A percentile compares a stretch with the other conserved stretches of the same genome.
These are phyloP conservation scores for Pichia sp. DNA, from an alignment of 1,139 yeast species.

Conservation along the genomic window DNA sequence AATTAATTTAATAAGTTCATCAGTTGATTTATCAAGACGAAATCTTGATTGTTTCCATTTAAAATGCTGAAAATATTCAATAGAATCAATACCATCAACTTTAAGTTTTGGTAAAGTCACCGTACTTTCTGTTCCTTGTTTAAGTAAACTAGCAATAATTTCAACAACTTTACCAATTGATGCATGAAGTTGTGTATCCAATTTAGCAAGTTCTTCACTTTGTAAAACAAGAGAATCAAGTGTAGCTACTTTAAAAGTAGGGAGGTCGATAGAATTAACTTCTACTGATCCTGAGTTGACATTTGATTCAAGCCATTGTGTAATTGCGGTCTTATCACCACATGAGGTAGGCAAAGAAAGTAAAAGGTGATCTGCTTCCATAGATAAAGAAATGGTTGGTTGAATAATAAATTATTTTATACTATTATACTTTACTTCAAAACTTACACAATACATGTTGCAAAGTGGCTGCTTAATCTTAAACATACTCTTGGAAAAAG, in stretches of 20 bases:
- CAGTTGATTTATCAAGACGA: constrained; percentile 76
- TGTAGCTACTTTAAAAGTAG: constrained; percentile 92
- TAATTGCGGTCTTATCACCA: constrained; percentile 29
- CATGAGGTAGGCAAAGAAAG: constrained; percentile 50
- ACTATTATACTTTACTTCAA: too few species aligned
- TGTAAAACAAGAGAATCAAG: constrained; percentile 86
- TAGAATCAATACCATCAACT: constrained; percentile 41
- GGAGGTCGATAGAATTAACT: constrained; percentile 51
- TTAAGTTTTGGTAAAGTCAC: constrained; percentile 17
- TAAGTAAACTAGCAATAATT: constrained; percentile 35
- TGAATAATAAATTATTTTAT: neutral
- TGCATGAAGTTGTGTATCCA: constrained; percentile 66
- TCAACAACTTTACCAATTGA: constrained; percentile 75
- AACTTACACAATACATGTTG: neutral
- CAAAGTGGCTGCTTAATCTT: neutral
- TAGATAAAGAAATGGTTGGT: constrained; percentile 13
- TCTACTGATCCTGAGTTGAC: constrained; percentile 40
- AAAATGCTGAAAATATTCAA: constrained; percentile 65
- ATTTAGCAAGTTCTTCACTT: constrained; percentile 79
- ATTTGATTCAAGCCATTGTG: constrained; percentile 38
- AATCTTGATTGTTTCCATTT: constrained; percentile 85
- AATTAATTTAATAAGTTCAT: constrained; percentile 63
- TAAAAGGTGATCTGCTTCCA: constrained; percentile 38
- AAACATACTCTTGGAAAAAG: too few species aligned
- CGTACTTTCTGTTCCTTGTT: constrained; percentile 7